Conservation (phyloP, 2,329 filamentous ascomycete genomes). For the Incumbomyces delicatus region DNA sequence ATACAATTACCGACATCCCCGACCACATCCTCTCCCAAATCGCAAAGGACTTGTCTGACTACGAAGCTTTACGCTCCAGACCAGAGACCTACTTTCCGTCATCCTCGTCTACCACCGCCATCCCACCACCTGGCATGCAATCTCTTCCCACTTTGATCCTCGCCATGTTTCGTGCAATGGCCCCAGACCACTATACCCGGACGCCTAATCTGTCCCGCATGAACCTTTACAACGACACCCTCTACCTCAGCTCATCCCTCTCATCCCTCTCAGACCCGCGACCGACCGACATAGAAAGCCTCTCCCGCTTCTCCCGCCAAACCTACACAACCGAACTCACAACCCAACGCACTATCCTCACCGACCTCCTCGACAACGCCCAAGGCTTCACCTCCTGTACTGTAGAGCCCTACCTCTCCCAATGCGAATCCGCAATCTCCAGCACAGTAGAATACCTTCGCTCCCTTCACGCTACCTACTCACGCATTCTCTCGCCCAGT, state of each 20-base stretch:
- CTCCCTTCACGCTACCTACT: slow-evolving; percentile 48
- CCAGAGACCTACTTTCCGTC: slow-evolving; percentile 24
- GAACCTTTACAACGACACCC: slow-evolving; percentile 56
- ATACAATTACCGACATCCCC: slow-evolving; percentile 80
- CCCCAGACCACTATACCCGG: slow-evolving; percentile 36
- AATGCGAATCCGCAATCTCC: slow-evolving; percentile 51
- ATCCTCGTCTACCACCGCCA: slow-evolving; percentile 21
- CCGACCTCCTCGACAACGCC: slow-evolving; percentile 53
- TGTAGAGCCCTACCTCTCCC: slow-evolving; percentile 46
- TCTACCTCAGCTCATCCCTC: slow-evolving; percentile 47
- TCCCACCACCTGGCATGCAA: slow-evolving; percentile 33
- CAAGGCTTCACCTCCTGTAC: slow-evolving; percentile 54
- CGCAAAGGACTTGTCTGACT: slow-evolving; percentile 32
- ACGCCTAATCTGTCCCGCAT: slow-evolving; percentile 46
- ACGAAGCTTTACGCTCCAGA: slow-evolving; percentile 28
- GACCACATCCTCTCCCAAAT: slow-evolving; percentile 53
- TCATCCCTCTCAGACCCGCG: slow-evolving; percentile 28
- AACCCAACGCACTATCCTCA: slow-evolving; percentile 51
- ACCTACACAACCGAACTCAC: slow-evolving; percentile 58
- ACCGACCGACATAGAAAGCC: slow-evolving; percentile 43
- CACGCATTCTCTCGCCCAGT: slow-evolving; percentile 48
- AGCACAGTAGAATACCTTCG: slow-evolving; percentile 49
- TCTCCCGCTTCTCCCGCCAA: slow-evolving; percentile 50
- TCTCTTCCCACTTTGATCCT: slow-evolving; percentile 38
- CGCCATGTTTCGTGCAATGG: slow-evolving; percentile 42